A percentile compares a stretch with the other conserved stretches of the same genome.
Conservation (phyloP, 768 basidiomycete genomes). For the Mycena leptocephala region DNA sequence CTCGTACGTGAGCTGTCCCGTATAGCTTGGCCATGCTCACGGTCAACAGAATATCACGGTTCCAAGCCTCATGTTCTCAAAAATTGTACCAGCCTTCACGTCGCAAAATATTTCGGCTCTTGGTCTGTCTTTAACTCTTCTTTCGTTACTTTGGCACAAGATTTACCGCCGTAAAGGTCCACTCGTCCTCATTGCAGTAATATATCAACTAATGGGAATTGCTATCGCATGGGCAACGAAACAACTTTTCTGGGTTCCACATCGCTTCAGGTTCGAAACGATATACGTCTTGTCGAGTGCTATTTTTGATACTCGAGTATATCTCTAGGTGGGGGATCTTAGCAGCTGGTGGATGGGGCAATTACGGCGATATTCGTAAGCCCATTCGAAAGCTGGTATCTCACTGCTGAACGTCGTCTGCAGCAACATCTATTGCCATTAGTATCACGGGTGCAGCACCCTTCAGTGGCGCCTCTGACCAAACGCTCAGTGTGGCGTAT, state of each 20-base stretch:
- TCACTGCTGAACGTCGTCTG: background rate
- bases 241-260: slow-evolving; percentile 83
- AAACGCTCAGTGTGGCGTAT: slow-evolving; percentile 78
- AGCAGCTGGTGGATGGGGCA: slow-evolving; percentile 79
- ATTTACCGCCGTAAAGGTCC: slow-evolving; percentile 62
- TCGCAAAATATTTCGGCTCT: slow-evolving; percentile 69
- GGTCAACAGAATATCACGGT: slow-evolving; percentile 66
- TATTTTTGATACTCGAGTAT: background rate
- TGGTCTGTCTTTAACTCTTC: slow-evolving; percentile 54
- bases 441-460: slow-evolving; percentile 74
- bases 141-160: background rate
- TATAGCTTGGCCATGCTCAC: background rate
- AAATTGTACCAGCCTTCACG: slow-evolving; percentile 78
- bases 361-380: slow-evolving; percentile 82
- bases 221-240: slow-evolving; percentile 69
- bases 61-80: slow-evolving; percentile 80
- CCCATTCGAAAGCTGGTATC: slow-evolving; percentile 19
- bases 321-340: slow-evolving; percentile 63
- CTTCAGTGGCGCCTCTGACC: slow-evolving; percentile 72
- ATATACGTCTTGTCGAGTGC: too few relatives aligned
- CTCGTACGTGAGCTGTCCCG: slow-evolving; percentile 53
- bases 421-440: slow-evolving; percentile 78
- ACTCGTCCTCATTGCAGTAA: slow-evolving; percentile 70
- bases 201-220: slow-evolving; percentile 74
- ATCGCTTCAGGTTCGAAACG: slow-evolving; percentile 73